Percentiles rank a stretch among this genome's conserved stretches.
phyloP scores from a whole-genome alignment of 2,329 filamentous ascomycete genomes.

The Epicoccum sorghinum region DNA sequence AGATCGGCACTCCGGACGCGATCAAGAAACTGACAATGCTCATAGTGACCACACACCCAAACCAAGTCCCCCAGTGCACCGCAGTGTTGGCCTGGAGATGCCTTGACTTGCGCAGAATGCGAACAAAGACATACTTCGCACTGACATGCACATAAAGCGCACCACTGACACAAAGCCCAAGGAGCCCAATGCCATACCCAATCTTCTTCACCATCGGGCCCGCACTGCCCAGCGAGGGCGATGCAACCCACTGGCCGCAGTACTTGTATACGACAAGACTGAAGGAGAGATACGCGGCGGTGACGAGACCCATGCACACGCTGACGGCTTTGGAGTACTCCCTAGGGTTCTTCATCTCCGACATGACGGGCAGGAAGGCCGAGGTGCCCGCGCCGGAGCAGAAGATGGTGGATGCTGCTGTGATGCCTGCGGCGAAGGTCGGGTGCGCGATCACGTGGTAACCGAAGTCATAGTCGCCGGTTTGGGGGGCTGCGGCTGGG shows the following conservation, averaged over 20 bases:
- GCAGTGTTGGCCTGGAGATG: constrained; percentile 59
- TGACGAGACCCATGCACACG: constrained; percentile 64
- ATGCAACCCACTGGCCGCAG: constrained; percentile 67
- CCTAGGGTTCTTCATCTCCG: constrained; percentile 65
- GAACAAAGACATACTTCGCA: constrained; percentile 61
- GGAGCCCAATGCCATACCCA: constrained; percentile 63
- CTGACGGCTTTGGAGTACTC: constrained; percentile 68
- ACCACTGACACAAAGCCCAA: constrained; percentile 59
- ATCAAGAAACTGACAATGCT: constrained; percentile 57
- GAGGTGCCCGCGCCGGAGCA: constrained; percentile 64
- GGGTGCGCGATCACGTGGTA: constrained; percentile 63
- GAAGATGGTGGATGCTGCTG: constrained; percentile 63
- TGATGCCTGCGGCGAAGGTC: constrained; percentile 64
- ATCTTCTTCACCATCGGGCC: constrained; percentile 65
- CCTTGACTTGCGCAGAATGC: constrained; percentile 56
- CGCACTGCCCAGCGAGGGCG: constrained; percentile 65
- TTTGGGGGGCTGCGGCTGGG: constrained; percentile 65
- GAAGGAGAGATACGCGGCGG: constrained; percentile 64
- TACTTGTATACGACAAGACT: constrained; percentile 66
- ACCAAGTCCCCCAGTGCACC: constrained; percentile 60
- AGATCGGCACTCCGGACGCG: constrained; percentile 61
- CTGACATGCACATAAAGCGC: constrained; percentile 57
- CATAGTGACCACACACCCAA: constrained; percentile 53
- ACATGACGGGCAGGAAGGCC: constrained; percentile 68
- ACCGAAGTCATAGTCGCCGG: constrained; percentile 65